phyloP scores from a whole-genome alignment of 169 alveolate genomes.

The Plasmodium berghei region DNA sequence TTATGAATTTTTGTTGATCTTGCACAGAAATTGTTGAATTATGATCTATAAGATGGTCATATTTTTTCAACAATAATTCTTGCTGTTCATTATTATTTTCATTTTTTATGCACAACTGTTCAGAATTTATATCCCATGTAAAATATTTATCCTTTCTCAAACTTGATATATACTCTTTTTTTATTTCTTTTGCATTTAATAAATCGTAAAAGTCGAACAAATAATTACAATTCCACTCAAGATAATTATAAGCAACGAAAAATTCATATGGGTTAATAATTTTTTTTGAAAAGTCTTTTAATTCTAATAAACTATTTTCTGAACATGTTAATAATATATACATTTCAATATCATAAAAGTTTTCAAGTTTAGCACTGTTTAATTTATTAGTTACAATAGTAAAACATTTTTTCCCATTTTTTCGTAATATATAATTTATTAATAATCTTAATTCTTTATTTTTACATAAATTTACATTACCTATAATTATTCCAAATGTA shows the following conservation, averaged over 20 bases:
- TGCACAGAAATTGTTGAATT: slow-evolving; percentile 24
- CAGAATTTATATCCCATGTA: slow-evolving; percentile 10
- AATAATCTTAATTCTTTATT: slow-evolving; percentile 51
- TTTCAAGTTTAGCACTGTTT: slow-evolving; percentile 82
- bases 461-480: slow-evolving; percentile 68
- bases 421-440: slow-evolving; percentile 65
- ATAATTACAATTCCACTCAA: slow-evolving; percentile 80
- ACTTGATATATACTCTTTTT: background rate
- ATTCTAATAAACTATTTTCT: slow-evolving; percentile 74
- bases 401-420: slow-evolving; percentile 67
- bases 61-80: slow-evolving; percentile 5
- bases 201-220: slow-evolving; percentile 74
- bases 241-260: slow-evolving; percentile 78
- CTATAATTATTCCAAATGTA: slow-evolving; percentile 78
- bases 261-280: slow-evolving; percentile 82
- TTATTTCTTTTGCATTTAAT: slow-evolving; percentile 20
- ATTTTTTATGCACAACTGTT: slow-evolving; percentile 7
- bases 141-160: slow-evolving; percentile 25
- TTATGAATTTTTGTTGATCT: slow-evolving; percentile 55
- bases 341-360: slow-evolving; percentile 81
- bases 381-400: slow-evolving; percentile 79
- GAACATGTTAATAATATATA: slow-evolving; percentile 80
- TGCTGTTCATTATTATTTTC: background rate
- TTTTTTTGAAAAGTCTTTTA: slow-evolving; percentile 66
- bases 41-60: slow-evolving; percentile 43